phyloP scores from a whole-genome alignment of 2,329 filamentous ascomycete genomes.

The Westerdykella aurantiaca region DNA sequence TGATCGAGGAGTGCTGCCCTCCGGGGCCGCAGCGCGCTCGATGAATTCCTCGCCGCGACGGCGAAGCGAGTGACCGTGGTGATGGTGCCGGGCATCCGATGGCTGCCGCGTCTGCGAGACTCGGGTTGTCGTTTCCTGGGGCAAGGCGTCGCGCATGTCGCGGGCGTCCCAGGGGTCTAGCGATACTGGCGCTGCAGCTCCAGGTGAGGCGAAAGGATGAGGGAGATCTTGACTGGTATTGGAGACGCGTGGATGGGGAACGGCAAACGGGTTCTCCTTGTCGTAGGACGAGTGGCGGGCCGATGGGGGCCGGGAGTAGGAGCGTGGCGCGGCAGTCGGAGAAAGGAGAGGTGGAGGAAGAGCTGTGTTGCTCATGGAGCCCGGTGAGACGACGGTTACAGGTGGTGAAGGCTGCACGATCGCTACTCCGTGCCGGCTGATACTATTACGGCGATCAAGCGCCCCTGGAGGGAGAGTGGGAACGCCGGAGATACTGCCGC shows the following conservation, averaged over 20 bases:
- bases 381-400: conserved; percentile 5
- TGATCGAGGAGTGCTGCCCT: background rate
- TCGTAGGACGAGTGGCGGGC: conserved; percentile 17
- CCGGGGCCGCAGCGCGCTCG: conserved; percentile 4
- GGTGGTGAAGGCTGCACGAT: conserved; percentile 21
- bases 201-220: conserved; percentile 8
- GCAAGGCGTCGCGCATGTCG: conserved; percentile 14
- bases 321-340: conserved; percentile 3
- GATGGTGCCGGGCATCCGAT: conserved; percentile 4
- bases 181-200: background rate
- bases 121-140: conserved; percentile 4
- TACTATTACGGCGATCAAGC: conserved; percentile 9
- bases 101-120: conserved; percentile 1
- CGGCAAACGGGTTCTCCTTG: conserved; percentile 12
- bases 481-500: conserved; percentile 13
- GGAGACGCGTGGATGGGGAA: background rate
- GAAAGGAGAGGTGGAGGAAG: conserved; percentile 15
- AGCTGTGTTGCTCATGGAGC: conserved; percentile 6
- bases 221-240: conserved; percentile 4
- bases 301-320: conserved; percentile 13
- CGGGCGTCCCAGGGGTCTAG: conserved; percentile 24
- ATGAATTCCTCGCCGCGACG: conserved; percentile 13
- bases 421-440: conserved; percentile 17
- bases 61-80: conserved; percentile 8
- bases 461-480: conserved; percentile 7